These are phyloP conservation scores for Microdochium trichocladiopsis DNA, from an alignment of 2,329 filamentous ascomycete genomes.

Conservation along the genomic window DNA sequence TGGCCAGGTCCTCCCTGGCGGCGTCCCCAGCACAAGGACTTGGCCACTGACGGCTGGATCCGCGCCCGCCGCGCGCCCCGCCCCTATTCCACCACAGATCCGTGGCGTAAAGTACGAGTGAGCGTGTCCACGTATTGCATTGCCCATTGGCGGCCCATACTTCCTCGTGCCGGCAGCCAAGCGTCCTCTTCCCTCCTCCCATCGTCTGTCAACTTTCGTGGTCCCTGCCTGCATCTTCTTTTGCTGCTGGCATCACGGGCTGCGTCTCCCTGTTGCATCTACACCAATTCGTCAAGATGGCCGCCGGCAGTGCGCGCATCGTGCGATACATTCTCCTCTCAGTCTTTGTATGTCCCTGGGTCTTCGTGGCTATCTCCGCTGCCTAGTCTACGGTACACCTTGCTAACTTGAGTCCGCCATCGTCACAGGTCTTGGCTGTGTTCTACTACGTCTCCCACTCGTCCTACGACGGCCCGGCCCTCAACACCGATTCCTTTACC, in stretches of 20 bases:
- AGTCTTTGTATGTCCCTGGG: constrained; percentile 60
- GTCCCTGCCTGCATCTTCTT: neutral
- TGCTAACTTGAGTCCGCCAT: constrained; percentile 10
- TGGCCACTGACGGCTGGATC: no score
- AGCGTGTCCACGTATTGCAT: no score
- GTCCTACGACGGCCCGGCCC: constrained; percentile 38
- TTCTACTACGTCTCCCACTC: constrained; percentile 74
- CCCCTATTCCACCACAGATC: no score
- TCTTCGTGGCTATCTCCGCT: neutral
- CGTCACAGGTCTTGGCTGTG: constrained; percentile 52
- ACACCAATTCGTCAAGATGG: constrained; percentile 33
- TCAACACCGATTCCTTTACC: constrained; percentile 25
- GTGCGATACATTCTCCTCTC: constrained; percentile 74
- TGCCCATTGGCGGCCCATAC: neutral
- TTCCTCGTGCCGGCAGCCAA: neutral
- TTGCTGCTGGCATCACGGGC: neutral
- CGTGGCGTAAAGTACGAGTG: no score
- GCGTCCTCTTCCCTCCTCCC: constrained; percentile 1
- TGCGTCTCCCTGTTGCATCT: neutral
- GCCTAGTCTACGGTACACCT: constrained; percentile 8
- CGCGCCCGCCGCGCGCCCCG: no score
- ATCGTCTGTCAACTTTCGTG: neutral
- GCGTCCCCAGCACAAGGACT: no score
- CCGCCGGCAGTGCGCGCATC: constrained; percentile 67
- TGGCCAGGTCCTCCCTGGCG: no score